Conservation (phyloP, 441 rosid genomes). For the Lepidium campestre region DNA sequence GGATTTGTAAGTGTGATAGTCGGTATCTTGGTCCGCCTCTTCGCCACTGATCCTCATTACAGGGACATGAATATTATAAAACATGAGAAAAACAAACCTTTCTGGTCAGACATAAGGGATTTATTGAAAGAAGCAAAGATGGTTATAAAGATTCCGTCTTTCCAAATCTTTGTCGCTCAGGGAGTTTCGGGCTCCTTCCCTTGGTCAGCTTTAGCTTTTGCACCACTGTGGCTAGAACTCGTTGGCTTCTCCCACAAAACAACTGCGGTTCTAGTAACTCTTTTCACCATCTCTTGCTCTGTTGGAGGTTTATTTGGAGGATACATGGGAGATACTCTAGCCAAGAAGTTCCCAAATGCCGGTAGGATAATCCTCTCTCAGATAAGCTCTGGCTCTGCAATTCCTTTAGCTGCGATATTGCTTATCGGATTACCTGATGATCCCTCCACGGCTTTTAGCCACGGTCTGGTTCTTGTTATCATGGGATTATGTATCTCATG, state of each 20-base stretch:
- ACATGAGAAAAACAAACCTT: slow-evolving; percentile 25
- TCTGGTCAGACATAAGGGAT: slow-evolving; percentile 42
- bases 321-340: slow-evolving; percentile 57
- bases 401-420: slow-evolving; percentile 70
- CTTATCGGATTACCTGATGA: slow-evolving; percentile 57
- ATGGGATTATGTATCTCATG: slow-evolving; percentile 66
- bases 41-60: slow-evolving; percentile 57
- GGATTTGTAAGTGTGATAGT: slow-evolving; percentile 52
- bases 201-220: slow-evolving; percentile 67
- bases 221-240: slow-evolving; percentile 77
- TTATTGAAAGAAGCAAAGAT: slow-evolving; percentile 50
- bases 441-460: slow-evolving; percentile 49
- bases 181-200: slow-evolving; percentile 75
- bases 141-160: slow-evolving; percentile 63
- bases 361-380: slow-evolving; percentile 72
- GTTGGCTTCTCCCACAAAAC: slow-evolving; percentile 62
- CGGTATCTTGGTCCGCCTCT: slow-evolving; percentile 48
- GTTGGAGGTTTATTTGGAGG: slow-evolving; percentile 68
- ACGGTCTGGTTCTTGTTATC: slow-evolving; percentile 48
- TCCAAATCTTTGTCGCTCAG: slow-evolving; percentile 74
- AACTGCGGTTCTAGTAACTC: slow-evolving; percentile 49
- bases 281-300: slow-evolving; percentile 43
- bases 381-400: slow-evolving; percentile 62
- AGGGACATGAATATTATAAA: neutral
- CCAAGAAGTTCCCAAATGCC: slow-evolving; percentile 48